These are phyloP conservation scores for Solanum neorickii DNA, from an alignment of 257 asterid genomes.

Conservation along the genomic window DNA sequence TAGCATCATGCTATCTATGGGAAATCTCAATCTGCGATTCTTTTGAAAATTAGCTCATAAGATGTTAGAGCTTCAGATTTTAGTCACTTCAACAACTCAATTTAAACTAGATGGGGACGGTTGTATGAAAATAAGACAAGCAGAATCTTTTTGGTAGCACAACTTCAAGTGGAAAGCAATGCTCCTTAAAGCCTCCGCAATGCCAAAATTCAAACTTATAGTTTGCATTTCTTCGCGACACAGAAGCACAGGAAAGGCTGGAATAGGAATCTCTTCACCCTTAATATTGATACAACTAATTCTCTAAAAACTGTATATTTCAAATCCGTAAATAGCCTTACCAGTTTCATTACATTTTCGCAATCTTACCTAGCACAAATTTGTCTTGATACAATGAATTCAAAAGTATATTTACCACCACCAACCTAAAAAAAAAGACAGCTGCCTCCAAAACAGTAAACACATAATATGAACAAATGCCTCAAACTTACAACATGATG, in stretches of 20 bases:
- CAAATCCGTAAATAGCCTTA: neutral
- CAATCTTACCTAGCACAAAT: neutral
- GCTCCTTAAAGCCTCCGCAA: neutral
- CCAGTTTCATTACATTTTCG: neutral
- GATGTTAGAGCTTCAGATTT: neutral
- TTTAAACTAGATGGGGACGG: neutral
- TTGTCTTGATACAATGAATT: neutral
- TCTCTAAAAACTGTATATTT: neutral
- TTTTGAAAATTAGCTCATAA: neutral
- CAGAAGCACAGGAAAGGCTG: neutral
- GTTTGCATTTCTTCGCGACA: neutral
- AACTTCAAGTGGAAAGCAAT: neutral
- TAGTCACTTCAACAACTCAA: neutral
- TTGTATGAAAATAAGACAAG: neutral
- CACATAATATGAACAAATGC: neutral
- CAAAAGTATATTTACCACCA: neutral
- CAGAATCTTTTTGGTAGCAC: neutral
- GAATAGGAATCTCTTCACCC: neutral
- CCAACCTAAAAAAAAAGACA: neutral
- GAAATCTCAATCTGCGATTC: neutral
- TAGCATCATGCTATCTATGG: neutral
- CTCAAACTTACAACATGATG: neutral
- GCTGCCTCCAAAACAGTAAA: neutral
- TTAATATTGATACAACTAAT: neutral
- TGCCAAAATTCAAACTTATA: neutral